These are phyloP conservation scores for Cercospora sojina DNA, from an alignment of 2,329 filamentous ascomycete species.

Conservation along the genomic window DNA sequence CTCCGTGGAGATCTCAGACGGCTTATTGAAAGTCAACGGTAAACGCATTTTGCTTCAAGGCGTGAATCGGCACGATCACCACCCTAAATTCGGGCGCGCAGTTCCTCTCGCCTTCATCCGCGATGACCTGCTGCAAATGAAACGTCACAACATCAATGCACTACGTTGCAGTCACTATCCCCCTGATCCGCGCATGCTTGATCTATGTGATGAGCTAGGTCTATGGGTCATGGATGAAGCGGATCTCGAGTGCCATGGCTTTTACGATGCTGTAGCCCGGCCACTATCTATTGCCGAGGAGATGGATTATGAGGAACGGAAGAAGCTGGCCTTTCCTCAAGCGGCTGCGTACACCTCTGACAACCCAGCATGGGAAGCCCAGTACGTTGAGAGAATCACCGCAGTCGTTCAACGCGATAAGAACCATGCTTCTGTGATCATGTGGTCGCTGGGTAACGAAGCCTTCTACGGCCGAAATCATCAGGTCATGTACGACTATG, in stretches of 20 bases:
- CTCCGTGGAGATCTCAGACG: conserved; percentile 59
- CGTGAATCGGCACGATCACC: conserved; percentile 68
- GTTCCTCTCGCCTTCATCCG: conserved; percentile 62
- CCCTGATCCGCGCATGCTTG: conserved; percentile 57
- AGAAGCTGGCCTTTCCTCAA: conserved; percentile 54
- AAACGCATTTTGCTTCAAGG: conserved; percentile 59
- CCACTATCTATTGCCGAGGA: conserved; percentile 28
- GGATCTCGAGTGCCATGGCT: conserved; percentile 48
- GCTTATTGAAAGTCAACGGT: conserved; percentile 62
- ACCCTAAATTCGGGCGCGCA: conserved; percentile 60
- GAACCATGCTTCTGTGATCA: conserved; percentile 65
- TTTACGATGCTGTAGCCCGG: conserved; percentile 27
- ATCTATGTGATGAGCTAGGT: conserved; percentile 63
- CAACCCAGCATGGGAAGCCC: conserved; percentile 59
- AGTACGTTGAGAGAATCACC: conserved; percentile 65
- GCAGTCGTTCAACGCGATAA: conserved; percentile 68
- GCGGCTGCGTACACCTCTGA: conserved; percentile 60
- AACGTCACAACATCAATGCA: conserved; percentile 67
- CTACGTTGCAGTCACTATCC: conserved; percentile 67
- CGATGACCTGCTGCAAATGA: conserved; percentile 64
- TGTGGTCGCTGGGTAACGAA: conserved; percentile 72
- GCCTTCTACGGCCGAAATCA: conserved; percentile 69
- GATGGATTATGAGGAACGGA: conserved; percentile 61
- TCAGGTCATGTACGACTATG: conserved; percentile 64
- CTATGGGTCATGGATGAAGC: conserved; percentile 61